Percentiles rank a stretch among this genome's conserved stretches.
phyloP scores from a whole-genome alignment of 1,284 basidiomycete genomes.

The Amylostereum chailletii region DNA sequence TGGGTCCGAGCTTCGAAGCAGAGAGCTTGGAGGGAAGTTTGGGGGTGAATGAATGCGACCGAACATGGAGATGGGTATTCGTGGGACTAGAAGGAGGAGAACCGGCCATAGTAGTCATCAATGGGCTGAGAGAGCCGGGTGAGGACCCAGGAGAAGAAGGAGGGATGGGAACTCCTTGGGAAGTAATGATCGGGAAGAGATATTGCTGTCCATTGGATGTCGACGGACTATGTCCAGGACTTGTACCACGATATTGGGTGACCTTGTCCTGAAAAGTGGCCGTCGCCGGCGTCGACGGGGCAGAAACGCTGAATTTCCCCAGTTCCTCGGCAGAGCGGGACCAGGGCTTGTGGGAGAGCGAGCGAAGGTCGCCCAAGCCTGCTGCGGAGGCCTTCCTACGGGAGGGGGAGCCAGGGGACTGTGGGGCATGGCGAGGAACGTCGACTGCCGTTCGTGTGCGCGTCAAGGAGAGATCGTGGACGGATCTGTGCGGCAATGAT shows the following conservation, averaged over 20 bases:
- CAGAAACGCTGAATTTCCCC: slow-evolving; percentile 36
- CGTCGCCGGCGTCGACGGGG: slow-evolving; percentile 31
- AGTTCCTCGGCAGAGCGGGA: slow-evolving; percentile 74
- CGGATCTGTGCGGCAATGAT: slow-evolving; percentile 38
- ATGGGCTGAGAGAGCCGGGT: slow-evolving; percentile 20
- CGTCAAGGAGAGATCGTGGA: slow-evolving; percentile 52
- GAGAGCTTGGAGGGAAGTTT: slow-evolving; percentile 62
- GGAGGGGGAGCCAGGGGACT: slow-evolving; percentile 21
- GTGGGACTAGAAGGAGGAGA: slow-evolving; percentile 15
- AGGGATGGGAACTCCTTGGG: slow-evolving; percentile 17
- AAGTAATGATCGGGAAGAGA: slow-evolving; percentile 36
- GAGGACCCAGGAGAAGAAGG: slow-evolving; percentile 16
- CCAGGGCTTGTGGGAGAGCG: slow-evolving; percentile 62
- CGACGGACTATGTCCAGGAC: no score
- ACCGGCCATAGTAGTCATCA: slow-evolving; percentile 14
- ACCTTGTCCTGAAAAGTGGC: slow-evolving; percentile 52
- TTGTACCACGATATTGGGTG: slow-evolving; percentile 43
- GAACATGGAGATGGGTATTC: slow-evolving; percentile 36
- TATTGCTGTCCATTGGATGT: slow-evolving; percentile 17
- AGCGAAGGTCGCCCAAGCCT: slow-evolving; percentile 57
- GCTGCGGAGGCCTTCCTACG: slow-evolving; percentile 14
- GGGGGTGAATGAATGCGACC: slow-evolving; percentile 62
- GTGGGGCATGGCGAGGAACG: slow-evolving; percentile 28
- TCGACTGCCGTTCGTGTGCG: slow-evolving; percentile 39
- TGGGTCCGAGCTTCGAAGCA: slow-evolving; percentile 34